A percentile compares a stretch with the other conserved stretches of the same genome.
These are phyloP conservation scores for Trichoderma sp. DNA, from an alignment of 2,329 filamentous ascomycete species.

Conservation along the genomic window DNA sequence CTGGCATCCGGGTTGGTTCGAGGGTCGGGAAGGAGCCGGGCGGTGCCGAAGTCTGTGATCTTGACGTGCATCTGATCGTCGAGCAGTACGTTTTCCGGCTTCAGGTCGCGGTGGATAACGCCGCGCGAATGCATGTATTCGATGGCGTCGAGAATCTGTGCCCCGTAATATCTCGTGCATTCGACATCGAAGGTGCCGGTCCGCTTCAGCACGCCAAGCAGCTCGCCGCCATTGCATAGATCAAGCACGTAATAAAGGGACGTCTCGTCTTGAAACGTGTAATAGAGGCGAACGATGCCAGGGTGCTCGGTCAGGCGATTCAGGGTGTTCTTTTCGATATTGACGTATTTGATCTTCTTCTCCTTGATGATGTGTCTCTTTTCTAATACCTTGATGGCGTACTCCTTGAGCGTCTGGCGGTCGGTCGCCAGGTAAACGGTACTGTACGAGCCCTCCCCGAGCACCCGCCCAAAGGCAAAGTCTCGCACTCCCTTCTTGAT, in stretches of 20 bases:
- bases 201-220: slow-evolving; percentile 90
- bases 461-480: slow-evolving; percentile 86
- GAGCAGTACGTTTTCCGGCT: slow-evolving; percentile 93
- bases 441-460: slow-evolving; percentile 97
- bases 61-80: slow-evolving; percentile 98
- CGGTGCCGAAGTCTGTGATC: slow-evolving; percentile 97
- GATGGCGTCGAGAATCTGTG: slow-evolving; percentile 93
- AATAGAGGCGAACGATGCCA: slow-evolving; percentile 93
- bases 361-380: slow-evolving; percentile 99
- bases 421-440: slow-evolving; percentile 93
- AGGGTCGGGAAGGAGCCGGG: slow-evolving; percentile 72
- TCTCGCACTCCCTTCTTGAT: slow-evolving; percentile 98
- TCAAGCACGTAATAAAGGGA: slow-evolving; percentile 97
- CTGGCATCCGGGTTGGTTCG: slow-evolving; percentile 48
- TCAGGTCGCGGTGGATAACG: slow-evolving; percentile 94
- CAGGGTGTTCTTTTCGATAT: slow-evolving; percentile 97
- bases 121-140: slow-evolving; percentile 97
- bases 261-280: slow-evolving; percentile 96
- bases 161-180: slow-evolving; percentile 90
- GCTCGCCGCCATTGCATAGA: slow-evolving; percentile 86
- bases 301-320: slow-evolving; percentile 96
- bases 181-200: slow-evolving; percentile 94
- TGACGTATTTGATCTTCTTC: slow-evolving; percentile 99
- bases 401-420: slow-evolving; percentile 90
- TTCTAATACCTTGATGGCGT: slow-evolving; percentile 96